Percentiles rank a stretch among this genome's conserved stretches.
Evolutionary conservation across 1,284 basidiomycete species (phyloP).

Genomic region (Neotropicomus parvogracilis): DNA sequence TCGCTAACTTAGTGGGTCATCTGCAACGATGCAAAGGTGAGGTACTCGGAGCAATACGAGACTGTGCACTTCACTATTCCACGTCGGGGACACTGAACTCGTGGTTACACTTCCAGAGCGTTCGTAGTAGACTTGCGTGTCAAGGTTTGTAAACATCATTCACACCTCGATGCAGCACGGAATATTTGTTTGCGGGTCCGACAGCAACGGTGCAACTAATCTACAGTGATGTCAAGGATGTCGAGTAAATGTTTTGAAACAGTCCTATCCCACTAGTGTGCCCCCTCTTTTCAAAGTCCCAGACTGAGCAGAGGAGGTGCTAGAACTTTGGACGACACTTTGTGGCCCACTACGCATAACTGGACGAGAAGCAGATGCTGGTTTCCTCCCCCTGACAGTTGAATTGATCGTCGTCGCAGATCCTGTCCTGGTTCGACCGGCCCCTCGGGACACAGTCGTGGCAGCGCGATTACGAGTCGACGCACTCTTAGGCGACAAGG

Average conservation of each 20-base stretch:
- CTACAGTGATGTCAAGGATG: conserved; percentile 19
- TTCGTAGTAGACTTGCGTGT: too few species aligned
- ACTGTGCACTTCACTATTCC: too few species aligned
- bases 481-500: conserved; percentile 12
- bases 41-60: not conserved
- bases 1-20: conserved; percentile 9
- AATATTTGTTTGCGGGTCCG: conserved; percentile 10
- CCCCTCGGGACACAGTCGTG: conserved; percentile 13
- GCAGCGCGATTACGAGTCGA: conserved; percentile 9
- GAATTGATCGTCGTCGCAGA: conserved; percentile 11
- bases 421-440: conserved; percentile 11
- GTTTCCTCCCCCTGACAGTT: conserved; percentile 17
- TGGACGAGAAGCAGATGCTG: conserved; percentile 12
- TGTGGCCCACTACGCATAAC: conserved; percentile 12
- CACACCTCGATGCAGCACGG: too few species aligned
- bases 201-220: conserved; percentile 17
- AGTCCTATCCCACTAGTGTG: conserved; percentile 10
- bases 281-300: conserved; percentile 22
- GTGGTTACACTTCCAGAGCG: too few species aligned
- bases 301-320: conserved; percentile 28
- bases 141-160: too few species aligned
- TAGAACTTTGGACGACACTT: conserved; percentile 19
- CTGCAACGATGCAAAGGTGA: conserved; percentile 21
- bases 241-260: not conserved
- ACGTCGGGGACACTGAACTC: too few species aligned